Evolutionary conservation across 73 alveolate genomes (phyloP), one percentile per base, ranked within the genome.

Genomic region (Urostyla sp.): DNA sequence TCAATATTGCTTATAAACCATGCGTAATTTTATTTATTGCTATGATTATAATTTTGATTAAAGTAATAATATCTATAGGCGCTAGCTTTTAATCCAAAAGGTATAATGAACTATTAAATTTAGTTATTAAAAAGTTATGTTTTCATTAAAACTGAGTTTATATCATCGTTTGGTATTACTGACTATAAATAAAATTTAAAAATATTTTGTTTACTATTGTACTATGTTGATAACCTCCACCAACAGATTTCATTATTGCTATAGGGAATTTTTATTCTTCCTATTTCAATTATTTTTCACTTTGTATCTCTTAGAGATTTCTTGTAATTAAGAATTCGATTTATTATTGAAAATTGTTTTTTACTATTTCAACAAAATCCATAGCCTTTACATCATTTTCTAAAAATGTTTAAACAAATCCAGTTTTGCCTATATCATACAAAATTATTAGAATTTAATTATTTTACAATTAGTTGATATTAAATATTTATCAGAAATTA

Each of bases 41-140:
- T 45, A 11, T 23, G 35, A 15, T 18, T 6, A 28, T 63, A 63
- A 6, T 1, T 38, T 5, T 57, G 60, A 24, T 63, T 63, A 48
- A 10, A 63, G 30, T 63, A 46, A 63, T 63, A 60, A 31, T 63
- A 63, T 18, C 79, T 57, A 34, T 63, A 63, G 35, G 44, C 15
- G 26, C 79, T 63, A 2, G 79, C 79, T 63, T 40, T 63, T 8
- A 63, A 27, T 4, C 79, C 79, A n/a, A 28, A 21, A 6, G 79
- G 60, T n/a, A 63, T 20, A 35, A 63, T 63, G 26, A 5, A 63
- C 26, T 63, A 23, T 23, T 63, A 63, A 3, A 45, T 60, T 43
- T 11, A 13, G 45, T 32, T 13, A 8, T 63, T 31, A 38, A 21
- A 63, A 16, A 40, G 10, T 45, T 43, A 4, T 16, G 61, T 43